Percentiles rank a stretch among this genome's conserved stretches.
Conservation (phyloP, 2,329 filamentous ascomycete genomes). For the Botrytis hyacinthi region DNA sequence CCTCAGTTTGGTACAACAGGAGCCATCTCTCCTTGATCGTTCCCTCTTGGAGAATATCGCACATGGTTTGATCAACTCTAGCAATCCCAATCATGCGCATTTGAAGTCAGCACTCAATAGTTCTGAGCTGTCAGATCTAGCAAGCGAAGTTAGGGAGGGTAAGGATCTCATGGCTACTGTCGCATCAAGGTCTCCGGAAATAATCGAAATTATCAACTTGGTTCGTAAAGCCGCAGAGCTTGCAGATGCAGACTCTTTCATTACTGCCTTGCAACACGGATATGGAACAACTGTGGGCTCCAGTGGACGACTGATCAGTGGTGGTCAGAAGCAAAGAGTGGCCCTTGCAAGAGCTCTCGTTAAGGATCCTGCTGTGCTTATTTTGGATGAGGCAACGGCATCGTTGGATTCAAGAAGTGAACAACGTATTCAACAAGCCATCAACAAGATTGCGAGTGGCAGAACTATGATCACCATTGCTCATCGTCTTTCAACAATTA, state of each 20-base stretch:
- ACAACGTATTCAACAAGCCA: constrained; percentile 82
- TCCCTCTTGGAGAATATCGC: constrained; percentile 42
- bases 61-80: constrained; percentile 44
- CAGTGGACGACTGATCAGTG: constrained; percentile 70
- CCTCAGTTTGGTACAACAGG: constrained; percentile 53
- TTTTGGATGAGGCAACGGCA: constrained; percentile 61
- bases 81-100: constrained; percentile 49
- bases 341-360: constrained; percentile 63
- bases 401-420: constrained; percentile 82
- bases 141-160: constrained; percentile 51
- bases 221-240: constrained; percentile 49
- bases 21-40: constrained; percentile 53
- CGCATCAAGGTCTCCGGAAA: constrained; percentile 6
- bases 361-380: constrained; percentile 54
- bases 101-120: constrained; percentile 44
- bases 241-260: constrained; percentile 42
- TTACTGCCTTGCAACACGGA: constrained; percentile 15
- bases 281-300: constrained; percentile 62
- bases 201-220: constrained; percentile 38
- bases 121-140: constrained; percentile 49
- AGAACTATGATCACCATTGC: constrained; percentile 85
- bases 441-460: constrained; percentile 74
- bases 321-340: constrained; percentile 80
- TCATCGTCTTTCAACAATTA: constrained; percentile 83
- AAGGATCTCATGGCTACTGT: constrained; percentile 40